A percentile compares a stretch with the other conserved stretches of the same genome.
Conservation (phyloP, 257 asterid species). For the Ophiorrhiza pumila region DNA sequence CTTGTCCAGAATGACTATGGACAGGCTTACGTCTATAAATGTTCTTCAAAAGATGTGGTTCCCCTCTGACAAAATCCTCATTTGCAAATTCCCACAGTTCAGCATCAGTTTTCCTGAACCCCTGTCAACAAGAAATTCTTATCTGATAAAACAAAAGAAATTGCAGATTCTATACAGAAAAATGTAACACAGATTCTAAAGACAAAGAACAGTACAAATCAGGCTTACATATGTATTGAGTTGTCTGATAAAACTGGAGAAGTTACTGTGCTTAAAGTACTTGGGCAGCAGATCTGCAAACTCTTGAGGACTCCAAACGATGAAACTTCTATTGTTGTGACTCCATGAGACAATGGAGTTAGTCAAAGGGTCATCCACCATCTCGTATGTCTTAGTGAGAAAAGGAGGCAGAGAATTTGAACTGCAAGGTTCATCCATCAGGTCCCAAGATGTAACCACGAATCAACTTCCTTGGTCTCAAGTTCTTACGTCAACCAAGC, state of each 20-base stretch:
- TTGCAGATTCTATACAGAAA: not conserved
- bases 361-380: slow-evolving; percentile 78
- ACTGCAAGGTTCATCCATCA: slow-evolving; percentile 74
- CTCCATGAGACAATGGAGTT: slow-evolving; percentile 80
- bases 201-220: not conserved
- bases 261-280: slow-evolving; percentile 86
- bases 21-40: slow-evolving; percentile 89
- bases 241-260: slow-evolving; percentile 92
- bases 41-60: slow-evolving; percentile 71
- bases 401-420: slow-evolving; percentile 75
- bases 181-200: not conserved
- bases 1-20: slow-evolving; percentile 79
- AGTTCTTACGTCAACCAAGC: not conserved
- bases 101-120: slow-evolving; percentile 86
- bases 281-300: slow-evolving; percentile 71
- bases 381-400: slow-evolving; percentile 78
- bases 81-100: slow-evolving; percentile 93
- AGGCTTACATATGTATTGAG: slow-evolving; percentile 79
- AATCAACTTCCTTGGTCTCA: not conserved
- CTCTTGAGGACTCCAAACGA: slow-evolving; percentile 79
- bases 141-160: slow-evolving; percentile 8
- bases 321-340: slow-evolving; percentile 58
- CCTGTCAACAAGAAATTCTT: slow-evolving; percentile 39
- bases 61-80: slow-evolving; percentile 71
- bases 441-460: not conserved